A percentile compares a stretch with the other conserved stretches of the same genome.
phyloP scores from a whole-genome alignment of 805 yeast genomes.

The Candida koratica region DNA sequence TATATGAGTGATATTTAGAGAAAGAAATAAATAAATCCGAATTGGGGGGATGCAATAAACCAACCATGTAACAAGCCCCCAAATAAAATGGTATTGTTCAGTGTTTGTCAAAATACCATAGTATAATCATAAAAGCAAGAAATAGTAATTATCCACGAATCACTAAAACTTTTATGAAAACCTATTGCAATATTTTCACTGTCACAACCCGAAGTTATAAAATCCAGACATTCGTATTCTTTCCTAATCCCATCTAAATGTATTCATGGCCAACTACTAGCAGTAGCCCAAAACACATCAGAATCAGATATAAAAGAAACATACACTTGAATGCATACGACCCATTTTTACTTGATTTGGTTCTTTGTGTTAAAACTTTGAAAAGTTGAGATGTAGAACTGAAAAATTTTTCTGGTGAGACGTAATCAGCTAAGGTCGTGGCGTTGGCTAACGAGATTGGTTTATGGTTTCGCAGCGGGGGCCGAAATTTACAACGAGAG shows the following conservation, averaged over 20 bases:
- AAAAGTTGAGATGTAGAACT: conserved; percentile 8
- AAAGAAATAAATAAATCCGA: conserved; percentile 1
- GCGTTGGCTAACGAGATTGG: too few relatives aligned
- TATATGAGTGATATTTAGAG: conserved; percentile 1
- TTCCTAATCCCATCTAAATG: too few relatives aligned
- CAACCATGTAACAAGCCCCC: background rate
- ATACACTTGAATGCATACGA: conserved; percentile 98
- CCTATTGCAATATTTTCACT: conserved; percentile 10
- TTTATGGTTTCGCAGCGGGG: too few relatives aligned
- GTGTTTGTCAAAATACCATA: conserved; percentile 10
- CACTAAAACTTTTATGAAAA: conserved; percentile 14
- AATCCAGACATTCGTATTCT: conserved; percentile 7
- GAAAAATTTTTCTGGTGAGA: conserved; percentile 7
- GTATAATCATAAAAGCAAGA: conserved; percentile 19
- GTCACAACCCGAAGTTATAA: conserved; percentile 6
- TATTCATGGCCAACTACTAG: too few relatives aligned
- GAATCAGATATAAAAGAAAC: conserved; percentile 32
- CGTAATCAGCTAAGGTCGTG: conserved; percentile 3
- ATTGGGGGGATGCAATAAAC: background rate
- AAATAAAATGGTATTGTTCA: conserved; percentile 14
- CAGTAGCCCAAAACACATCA: too few relatives aligned
- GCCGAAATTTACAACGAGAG: background rate
- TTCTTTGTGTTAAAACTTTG: conserved; percentile 7
- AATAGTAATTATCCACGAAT: conserved; percentile 1
- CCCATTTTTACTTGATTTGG: conserved; percentile 78